Evolutionary conservation across 106 monocot genomes (phyloP).

Genomic region (Apostasia ramifera): DNA sequence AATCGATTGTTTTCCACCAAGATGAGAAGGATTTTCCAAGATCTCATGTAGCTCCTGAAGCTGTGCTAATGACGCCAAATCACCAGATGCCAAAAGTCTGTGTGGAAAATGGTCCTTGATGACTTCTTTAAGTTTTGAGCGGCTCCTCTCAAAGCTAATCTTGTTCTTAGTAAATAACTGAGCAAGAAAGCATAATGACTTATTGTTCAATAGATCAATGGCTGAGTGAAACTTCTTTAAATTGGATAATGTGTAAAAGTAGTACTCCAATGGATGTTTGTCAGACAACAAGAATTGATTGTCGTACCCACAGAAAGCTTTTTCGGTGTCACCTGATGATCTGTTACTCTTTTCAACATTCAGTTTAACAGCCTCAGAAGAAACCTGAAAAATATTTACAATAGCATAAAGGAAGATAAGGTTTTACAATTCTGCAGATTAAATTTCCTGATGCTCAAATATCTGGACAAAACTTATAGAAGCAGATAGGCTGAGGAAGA

Average conservation of each 20-base stretch:
- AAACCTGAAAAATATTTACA: conserved; percentile 29
- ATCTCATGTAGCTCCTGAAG: conserved; percentile 35
- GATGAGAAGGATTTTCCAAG: conserved; percentile 35
- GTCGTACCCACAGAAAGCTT: conserved; percentile 33
- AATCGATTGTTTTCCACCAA: conserved; percentile 14
- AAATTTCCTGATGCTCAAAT: too few species aligned
- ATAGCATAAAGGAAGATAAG: too few species aligned
- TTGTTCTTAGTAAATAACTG: conserved; percentile 25
- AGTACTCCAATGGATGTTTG: conserved; percentile 4
- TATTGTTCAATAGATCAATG: conserved; percentile 34
- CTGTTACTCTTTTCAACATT: conserved; percentile 35
- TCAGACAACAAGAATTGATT: conserved; percentile 41
- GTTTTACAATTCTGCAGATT: too few species aligned
- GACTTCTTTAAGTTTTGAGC: conserved; percentile 27
- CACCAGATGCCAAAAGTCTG: conserved; percentile 14
- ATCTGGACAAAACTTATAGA: too few species aligned
- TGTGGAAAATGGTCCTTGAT: conserved; percentile 34
- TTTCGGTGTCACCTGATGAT: conserved; percentile 3
- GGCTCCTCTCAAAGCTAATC: conserved; percentile 26
- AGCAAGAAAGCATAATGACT: conserved; percentile 31
- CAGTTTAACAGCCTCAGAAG: conserved; percentile 26
- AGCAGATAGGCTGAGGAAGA: too few species aligned
- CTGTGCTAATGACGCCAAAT: not conserved
- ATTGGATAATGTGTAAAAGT: conserved; percentile 4
- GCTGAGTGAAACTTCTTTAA: conserved; percentile 22